These are phyloP conservation scores for Martiniozyma asiatica DNA, from an alignment of 1,139 yeast genomes.

Conservation along the genomic window DNA sequence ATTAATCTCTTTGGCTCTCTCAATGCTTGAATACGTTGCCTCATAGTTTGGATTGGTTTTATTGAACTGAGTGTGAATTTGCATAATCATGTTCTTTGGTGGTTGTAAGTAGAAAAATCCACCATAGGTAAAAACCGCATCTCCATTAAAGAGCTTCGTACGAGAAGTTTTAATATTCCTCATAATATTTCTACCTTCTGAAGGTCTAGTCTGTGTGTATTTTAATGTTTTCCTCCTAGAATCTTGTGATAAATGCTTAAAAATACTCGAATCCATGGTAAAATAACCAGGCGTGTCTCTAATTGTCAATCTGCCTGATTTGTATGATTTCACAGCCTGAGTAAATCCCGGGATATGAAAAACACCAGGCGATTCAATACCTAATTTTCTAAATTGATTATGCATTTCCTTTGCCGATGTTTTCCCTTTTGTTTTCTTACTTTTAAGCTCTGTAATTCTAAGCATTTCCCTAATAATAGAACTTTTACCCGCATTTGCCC, in stretches of 20 bases:
- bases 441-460: no score
- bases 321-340: slow-evolving; percentile 31
- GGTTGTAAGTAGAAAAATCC: slow-evolving; percentile 46
- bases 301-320: slow-evolving; percentile 15
- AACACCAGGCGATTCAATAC: slow-evolving; percentile 28
- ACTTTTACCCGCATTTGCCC: slow-evolving; percentile 70
- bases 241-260: slow-evolving; percentile 23
- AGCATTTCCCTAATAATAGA: slow-evolving; percentile 48
- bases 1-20: slow-evolving; percentile 19
- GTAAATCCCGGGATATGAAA: slow-evolving; percentile 50
- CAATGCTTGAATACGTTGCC: slow-evolving; percentile 22
- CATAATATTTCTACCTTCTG: slow-evolving; percentile 4
- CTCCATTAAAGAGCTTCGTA: slow-evolving; percentile 15
- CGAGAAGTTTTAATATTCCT: slow-evolving; percentile 9
- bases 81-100: slow-evolving; percentile 33
- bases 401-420: no score
- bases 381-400: no score
- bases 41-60: slow-evolving; percentile 27
- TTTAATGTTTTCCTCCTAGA: slow-evolving; percentile 25
- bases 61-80: slow-evolving; percentile 20
- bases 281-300: slow-evolving; percentile 56
- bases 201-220: slow-evolving; percentile 21
- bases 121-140: slow-evolving; percentile 33
- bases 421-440: no score
- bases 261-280: slow-evolving; percentile 23